These are phyloP conservation scores for Naganishia antarctica DNA, from an alignment of 768 basidiomycete species.

Conservation along the genomic window DNA sequence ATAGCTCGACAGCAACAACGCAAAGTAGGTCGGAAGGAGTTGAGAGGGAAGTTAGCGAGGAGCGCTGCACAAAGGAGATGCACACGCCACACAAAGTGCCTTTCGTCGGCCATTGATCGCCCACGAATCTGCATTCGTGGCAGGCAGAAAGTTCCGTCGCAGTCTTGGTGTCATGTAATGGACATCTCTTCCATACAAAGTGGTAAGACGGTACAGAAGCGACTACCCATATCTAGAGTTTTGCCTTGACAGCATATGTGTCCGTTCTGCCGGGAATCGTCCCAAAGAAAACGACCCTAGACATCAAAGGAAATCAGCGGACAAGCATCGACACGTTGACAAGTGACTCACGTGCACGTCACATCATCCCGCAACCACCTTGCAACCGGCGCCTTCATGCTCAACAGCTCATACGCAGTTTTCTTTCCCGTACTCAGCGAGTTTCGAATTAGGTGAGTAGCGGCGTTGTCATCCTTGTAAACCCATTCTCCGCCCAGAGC, in stretches of 20 bases:
- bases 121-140: no score
- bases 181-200: no score
- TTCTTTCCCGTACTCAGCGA: constrained; percentile 40
- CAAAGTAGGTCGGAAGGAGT: no score
- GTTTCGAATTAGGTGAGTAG: constrained; percentile 48
- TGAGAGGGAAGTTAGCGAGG: no score
- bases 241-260: background rate
- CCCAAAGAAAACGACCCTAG: constrained; percentile 15
- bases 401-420: constrained; percentile 39
- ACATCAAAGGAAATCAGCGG: background rate
- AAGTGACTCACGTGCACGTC: constrained; percentile 42
- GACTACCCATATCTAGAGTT: background rate
- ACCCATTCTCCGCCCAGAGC: constrained; percentile 34
- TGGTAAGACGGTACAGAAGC: background rate
- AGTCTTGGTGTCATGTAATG: no score
- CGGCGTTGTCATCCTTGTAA: constrained; percentile 45
- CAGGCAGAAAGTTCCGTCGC: no score
- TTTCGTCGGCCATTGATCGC: no score
- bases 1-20: no score
- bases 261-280: background rate
- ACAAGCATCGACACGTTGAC: background rate
- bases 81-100: no score
- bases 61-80: no score
- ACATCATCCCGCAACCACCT: constrained; percentile 48
- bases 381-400: constrained; percentile 34